These are phyloP conservation scores for Colletotrichum sp. DNA, from an alignment of 2,329 filamentous ascomycete species.

Conservation along the genomic window DNA sequence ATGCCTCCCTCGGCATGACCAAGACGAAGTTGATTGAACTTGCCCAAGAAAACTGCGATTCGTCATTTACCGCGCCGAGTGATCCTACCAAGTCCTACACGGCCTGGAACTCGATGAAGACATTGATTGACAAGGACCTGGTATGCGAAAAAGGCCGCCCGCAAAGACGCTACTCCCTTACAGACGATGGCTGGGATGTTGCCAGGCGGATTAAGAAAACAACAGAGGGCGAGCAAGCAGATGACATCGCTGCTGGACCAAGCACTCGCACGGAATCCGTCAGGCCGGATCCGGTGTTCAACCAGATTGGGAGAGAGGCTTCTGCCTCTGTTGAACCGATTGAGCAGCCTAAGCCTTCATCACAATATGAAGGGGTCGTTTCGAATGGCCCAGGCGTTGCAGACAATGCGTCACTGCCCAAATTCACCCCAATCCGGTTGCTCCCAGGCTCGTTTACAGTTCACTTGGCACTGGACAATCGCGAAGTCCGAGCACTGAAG, in stretches of 20 bases:
- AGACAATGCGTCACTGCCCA: constrained; percentile 40
- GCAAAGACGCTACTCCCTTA: constrained; percentile 70
- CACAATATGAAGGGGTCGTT: constrained; percentile 43
- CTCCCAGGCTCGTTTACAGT: constrained; percentile 72
- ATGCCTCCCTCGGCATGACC: constrained; percentile 61
- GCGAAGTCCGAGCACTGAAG: constrained; percentile 74
- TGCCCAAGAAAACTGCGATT: constrained; percentile 75
- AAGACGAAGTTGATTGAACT: constrained; percentile 72
- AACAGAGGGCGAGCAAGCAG: constrained; percentile 24
- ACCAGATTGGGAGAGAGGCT: not conserved
- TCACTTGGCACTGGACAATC: constrained; percentile 74
- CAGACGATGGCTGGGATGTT: constrained; percentile 80
- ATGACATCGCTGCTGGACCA: constrained; percentile 21
- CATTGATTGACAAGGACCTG: constrained; percentile 73
- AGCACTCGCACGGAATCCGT: not conserved
- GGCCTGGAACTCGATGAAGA: constrained; percentile 85
- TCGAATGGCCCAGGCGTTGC: constrained; percentile 38
- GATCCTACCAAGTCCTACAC: constrained; percentile 77
- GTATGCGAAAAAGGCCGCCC: constrained; percentile 75
- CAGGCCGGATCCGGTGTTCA: not conserved
- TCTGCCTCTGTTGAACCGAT: not conserved
- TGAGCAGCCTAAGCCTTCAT: constrained; percentile 25
- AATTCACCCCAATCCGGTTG: constrained; percentile 65
- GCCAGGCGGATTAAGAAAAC: constrained; percentile 67
- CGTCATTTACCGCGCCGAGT: constrained; percentile 72